Percentiles rank a stretch among this genome's conserved stretches.
These are phyloP conservation scores for Starmerella lactis-condensi DNA, from an alignment of 805 yeast genomes.

Conservation along the genomic window DNA sequence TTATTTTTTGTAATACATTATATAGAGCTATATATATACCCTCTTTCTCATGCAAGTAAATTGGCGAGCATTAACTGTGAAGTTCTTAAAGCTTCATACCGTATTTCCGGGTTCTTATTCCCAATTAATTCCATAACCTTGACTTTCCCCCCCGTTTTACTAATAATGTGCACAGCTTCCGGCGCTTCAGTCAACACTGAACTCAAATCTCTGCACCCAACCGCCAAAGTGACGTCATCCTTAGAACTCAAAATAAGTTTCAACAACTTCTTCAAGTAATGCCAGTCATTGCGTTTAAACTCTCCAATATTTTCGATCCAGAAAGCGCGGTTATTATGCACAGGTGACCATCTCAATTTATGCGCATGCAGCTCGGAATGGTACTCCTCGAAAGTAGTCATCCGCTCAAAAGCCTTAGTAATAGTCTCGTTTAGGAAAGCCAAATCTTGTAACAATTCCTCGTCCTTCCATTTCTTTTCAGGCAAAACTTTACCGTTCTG, in stretches of 20 bases:
- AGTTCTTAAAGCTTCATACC: conserved; percentile 86
- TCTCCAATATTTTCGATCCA: conserved; percentile 68
- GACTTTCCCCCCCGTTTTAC: conserved; percentile 45
- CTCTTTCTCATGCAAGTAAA: too few relatives aligned
- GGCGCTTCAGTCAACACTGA: conserved; percentile 44
- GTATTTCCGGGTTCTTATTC: conserved; percentile 65
- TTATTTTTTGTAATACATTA: too few relatives aligned
- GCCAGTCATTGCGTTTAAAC: conserved; percentile 66
- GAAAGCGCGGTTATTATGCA: conserved; percentile 72
- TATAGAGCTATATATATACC: too few relatives aligned
- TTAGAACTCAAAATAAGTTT: conserved; percentile 21
- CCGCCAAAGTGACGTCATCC: conserved; percentile 29
- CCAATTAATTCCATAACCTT: conserved; percentile 71
- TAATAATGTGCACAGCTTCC: conserved; percentile 37
- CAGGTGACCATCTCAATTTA: conserved; percentile 72
- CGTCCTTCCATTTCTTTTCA: conserved; percentile 88
- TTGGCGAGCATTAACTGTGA: conserved; percentile 88
- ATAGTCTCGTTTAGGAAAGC: conserved; percentile 38
- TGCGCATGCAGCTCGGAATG: conserved; percentile 65
- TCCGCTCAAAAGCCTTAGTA: conserved; percentile 50
- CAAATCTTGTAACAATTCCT: conserved; percentile 66
- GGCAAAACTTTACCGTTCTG: conserved; percentile 47
- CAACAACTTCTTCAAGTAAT: conserved; percentile 44
- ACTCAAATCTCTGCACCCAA: conserved; percentile 49
- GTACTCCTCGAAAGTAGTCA: conserved; percentile 88